Conservation (phyloP, 2,329 filamentous ascomycete species). For the Neopestalotiopsis clavispora region DNA sequence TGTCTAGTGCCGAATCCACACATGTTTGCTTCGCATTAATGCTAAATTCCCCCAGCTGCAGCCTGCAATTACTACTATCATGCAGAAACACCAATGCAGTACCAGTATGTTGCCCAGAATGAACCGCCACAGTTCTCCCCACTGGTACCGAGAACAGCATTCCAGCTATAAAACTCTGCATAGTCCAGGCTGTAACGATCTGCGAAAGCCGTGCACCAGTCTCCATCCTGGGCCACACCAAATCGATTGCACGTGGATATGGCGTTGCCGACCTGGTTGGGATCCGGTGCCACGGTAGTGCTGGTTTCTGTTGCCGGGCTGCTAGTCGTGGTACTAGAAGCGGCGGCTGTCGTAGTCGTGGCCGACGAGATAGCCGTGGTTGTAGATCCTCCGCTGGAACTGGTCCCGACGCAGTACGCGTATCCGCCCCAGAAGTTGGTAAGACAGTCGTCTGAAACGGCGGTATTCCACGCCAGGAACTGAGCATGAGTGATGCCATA, state of each 20-base stretch:
- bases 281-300: neutral
- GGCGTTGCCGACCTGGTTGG: neutral
- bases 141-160: neutral
- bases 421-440: slow-evolving; percentile 23
- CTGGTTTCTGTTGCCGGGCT: neutral
- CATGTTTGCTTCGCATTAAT: no score
- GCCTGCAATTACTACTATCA: no score
- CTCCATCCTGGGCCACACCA: neutral
- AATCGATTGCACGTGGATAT: neutral
- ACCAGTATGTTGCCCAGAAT: neutral
- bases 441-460: slow-evolving; percentile 25
- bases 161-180: neutral
- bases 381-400: no score
- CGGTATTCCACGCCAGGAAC: slow-evolving; percentile 27
- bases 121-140: neutral
- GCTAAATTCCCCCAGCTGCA: no score
- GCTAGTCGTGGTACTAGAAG: neutral
- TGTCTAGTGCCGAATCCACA: no score
- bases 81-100: neutral
- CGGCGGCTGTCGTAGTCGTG: neutral
- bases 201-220: neutral
- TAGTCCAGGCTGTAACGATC: neutral
- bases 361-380: neutral
- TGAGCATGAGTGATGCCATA: slow-evolving; percentile 19
- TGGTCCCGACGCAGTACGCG: slow-evolving; percentile 20